phyloP scores from a whole-genome alignment of 805 yeast species.

The Jamesozyma jinghongensis region DNA sequence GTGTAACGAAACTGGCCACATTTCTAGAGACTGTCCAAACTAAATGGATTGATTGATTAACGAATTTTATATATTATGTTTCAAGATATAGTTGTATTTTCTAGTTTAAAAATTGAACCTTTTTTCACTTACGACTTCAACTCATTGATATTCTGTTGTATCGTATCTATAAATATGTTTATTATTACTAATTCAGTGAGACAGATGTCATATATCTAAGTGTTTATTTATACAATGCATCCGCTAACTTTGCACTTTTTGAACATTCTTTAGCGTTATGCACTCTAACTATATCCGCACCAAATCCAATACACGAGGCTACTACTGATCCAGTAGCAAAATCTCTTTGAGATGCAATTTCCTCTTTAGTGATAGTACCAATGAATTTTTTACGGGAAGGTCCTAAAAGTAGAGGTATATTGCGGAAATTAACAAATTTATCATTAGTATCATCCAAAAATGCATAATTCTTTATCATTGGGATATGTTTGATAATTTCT shows the following conservation, averaged over 20 bases:
- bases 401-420: conserved; percentile 66
- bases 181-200: background rate
- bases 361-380: conserved; percentile 58
- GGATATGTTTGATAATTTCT: conserved; percentile 45
- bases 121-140: background rate
- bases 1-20: conserved; percentile 64
- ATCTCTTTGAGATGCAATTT: conserved; percentile 51
- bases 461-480: conserved; percentile 41
- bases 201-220: background rate
- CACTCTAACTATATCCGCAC: conserved; percentile 75
- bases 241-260: conserved; percentile 54
- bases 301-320: conserved; percentile 62
- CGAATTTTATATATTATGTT: background rate
- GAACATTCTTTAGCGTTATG: conserved; percentile 65
- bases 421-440: conserved; percentile 22
- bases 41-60: background rate
- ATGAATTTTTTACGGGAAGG: conserved; percentile 84
- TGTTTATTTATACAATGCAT: conserved; percentile 38
- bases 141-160: background rate
- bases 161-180: background rate
- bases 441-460: conserved; percentile 12
- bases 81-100: background rate
- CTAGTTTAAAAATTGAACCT: background rate
- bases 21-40: conserved; percentile 64
- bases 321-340: conserved; percentile 71